A percentile compares a stretch with the other conserved stretches of the same genome.
Conservation (phyloP, 345 rosid genomes). For the Moricandia moricandioides region DNA sequence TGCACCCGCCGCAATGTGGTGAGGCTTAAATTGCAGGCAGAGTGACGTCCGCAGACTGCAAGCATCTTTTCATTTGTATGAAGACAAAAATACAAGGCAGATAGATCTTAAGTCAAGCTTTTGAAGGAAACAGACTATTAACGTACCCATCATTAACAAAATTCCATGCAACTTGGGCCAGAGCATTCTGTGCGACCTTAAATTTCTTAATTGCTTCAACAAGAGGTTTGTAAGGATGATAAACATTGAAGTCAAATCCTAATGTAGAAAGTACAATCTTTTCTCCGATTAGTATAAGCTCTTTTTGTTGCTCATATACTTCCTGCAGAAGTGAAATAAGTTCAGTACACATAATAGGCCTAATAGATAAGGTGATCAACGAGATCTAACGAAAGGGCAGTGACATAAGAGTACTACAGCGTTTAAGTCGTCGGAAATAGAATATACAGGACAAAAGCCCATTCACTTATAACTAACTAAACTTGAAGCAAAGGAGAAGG, state of each 20-base stretch:
- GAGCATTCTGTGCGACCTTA: constrained; percentile 93
- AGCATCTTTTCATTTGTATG: constrained; percentile 57
- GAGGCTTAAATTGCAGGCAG: constrained; percentile 99
- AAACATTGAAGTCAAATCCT: constrained; percentile 89
- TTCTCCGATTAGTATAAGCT: constrained; percentile 80
- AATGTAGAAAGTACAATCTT: constrained; percentile 87
- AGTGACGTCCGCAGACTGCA: constrained; percentile 99
- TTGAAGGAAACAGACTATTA: constrained; percentile 34
- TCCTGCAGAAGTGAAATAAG: constrained; percentile 52
- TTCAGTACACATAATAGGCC: constrained; percentile 21
- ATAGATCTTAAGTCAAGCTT: constrained; percentile 37
- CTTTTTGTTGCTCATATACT: constrained; percentile 95
- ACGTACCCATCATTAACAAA: constrained; percentile 99
- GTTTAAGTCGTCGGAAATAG: neutral
- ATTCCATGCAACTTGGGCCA: constrained; percentile 99
- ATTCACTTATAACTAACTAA: constrained; percentile 11
- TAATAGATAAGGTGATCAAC: neutral
- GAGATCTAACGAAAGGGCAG: constrained; percentile 1
- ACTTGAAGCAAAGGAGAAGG: constrained; percentile 3
- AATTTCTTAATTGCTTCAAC: constrained; percentile 97
- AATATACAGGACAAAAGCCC: neutral
- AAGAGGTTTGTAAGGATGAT: constrained; percentile 96
- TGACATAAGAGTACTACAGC: too few species aligned
- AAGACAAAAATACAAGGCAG: constrained; percentile 52
- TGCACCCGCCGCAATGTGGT: constrained; percentile 99